phyloP scores from a whole-genome alignment of 345 rosid species.

The Camelina laxa region DNA sequence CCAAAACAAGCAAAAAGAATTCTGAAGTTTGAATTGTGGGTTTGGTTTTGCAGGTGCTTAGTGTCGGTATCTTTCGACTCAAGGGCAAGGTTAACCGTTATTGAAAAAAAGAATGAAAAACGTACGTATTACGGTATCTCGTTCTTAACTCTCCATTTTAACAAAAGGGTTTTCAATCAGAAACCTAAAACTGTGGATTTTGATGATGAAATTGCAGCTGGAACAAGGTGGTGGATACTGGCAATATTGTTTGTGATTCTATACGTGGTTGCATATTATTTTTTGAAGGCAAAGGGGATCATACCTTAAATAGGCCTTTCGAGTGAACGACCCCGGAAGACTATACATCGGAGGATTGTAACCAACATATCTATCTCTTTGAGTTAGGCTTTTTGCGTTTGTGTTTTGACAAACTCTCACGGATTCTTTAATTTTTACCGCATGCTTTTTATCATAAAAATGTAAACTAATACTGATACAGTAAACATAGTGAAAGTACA shows the following conservation, averaged over 20 bases:
- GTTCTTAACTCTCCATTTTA: background rate
- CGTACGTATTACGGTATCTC: constrained; percentile 16
- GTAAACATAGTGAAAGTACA: background rate
- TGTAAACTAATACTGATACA: constrained; percentile 26
- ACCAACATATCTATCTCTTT: constrained; percentile 3
- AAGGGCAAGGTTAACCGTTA: constrained; percentile 77
- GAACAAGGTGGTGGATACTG: constrained; percentile 24
- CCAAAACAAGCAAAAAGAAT: constrained; percentile 10
- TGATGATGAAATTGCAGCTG: constrained; percentile 39
- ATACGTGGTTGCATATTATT: constrained; percentile 39
- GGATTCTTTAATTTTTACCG: constrained; percentile 1
- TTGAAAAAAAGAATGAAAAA: constrained; percentile 40
- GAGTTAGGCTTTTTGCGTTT: background rate
- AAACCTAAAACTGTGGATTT: constrained; percentile 12
- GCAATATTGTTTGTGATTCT: constrained; percentile 22
- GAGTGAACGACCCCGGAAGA: background rate
- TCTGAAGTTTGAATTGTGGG: constrained; percentile 18
- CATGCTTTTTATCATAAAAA: constrained; percentile 10
- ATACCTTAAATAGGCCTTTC: background rate
- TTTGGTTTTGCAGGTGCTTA: constrained; percentile 62
- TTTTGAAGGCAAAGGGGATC: constrained; percentile 31
- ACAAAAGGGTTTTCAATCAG: background rate
- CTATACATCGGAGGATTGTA: background rate
- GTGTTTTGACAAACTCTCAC: background rate
- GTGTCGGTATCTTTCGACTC: constrained; percentile 88